These are phyloP conservation scores for Rhodotorula sp. DNA, from an alignment of 1,284 basidiomycete genomes.

Conservation along the genomic window DNA sequence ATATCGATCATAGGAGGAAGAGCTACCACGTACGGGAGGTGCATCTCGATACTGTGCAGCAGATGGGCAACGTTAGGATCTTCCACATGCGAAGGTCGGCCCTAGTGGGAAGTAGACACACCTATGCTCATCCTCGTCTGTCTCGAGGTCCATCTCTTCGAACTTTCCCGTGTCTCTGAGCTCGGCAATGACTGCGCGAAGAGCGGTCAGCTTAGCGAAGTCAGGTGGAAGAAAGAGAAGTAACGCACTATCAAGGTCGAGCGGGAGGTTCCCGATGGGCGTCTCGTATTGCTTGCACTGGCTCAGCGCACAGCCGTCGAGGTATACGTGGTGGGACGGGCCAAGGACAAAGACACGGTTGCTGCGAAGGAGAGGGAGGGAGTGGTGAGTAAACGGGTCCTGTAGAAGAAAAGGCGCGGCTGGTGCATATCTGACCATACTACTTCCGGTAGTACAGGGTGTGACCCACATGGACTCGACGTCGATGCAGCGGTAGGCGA, in stretches of 20 bases:
- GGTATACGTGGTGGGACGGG: conserved; percentile 89
- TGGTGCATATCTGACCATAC: too few species aligned
- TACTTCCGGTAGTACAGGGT: conserved; percentile 8
- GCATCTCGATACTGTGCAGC: conserved; percentile 83
- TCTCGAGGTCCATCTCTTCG: conserved; percentile 63
- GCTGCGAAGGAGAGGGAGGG: conserved; percentile 17
- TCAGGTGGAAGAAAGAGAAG: background rate
- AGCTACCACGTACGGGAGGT: conserved; percentile 25
- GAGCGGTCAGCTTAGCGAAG: background rate
- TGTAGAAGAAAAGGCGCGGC: background rate
- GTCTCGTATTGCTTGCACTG: conserved; percentile 75
- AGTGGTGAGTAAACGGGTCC: too few species aligned
- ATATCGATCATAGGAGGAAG: too few species aligned
- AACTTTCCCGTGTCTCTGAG: conserved; percentile 72
- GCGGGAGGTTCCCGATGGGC: conserved; percentile 76
- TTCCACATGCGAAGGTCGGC: background rate
- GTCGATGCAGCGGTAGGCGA: conserved; percentile 91
- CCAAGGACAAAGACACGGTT: conserved; percentile 89
- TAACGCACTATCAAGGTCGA: conserved; percentile 74
- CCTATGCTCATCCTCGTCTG: conserved; percentile 87
- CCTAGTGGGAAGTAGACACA: background rate
- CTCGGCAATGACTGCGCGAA: conserved; percentile 65
- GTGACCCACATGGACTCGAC: conserved; percentile 69
- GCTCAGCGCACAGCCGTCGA: conserved; percentile 84
- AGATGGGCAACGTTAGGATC: rapidly evolving